Evolutionary conservation across 2,329 filamentous ascomycete genomes (phyloP).

Genomic region (Aspergillus pseudotamarii): DNA sequence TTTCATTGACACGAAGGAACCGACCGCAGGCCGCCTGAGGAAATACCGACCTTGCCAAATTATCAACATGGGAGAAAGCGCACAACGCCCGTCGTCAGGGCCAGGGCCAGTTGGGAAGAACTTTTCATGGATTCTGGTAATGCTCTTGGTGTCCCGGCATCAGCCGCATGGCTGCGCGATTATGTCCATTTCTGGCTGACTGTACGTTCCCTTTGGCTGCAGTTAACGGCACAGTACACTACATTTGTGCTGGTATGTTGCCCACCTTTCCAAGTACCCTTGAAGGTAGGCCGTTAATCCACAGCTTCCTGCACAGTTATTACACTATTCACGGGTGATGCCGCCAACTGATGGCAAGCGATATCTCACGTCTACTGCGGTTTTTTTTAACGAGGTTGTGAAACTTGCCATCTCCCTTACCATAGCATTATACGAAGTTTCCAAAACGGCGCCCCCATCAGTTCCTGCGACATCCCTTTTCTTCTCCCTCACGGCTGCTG

Average conservation of each 20-base stretch:
- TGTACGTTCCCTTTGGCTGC: constrained; percentile 9
- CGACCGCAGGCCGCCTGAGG: neutral
- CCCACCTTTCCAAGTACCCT: neutral
- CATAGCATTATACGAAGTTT: constrained; percentile 85
- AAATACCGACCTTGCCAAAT: neutral
- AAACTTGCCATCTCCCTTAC: constrained; percentile 86
- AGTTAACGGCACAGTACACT: constrained; percentile 50
- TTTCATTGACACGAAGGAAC: constrained; percentile 13
- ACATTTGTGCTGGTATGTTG: constrained; percentile 47
- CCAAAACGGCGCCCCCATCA: constrained; percentile 73
- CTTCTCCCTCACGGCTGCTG: constrained; percentile 73
- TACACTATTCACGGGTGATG: constrained; percentile 96
- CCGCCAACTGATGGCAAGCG: constrained; percentile 78
- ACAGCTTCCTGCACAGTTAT: constrained; percentile 60
- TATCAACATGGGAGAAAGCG: constrained; percentile 36
- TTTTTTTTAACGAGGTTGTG: constrained; percentile 89
- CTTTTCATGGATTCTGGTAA: constrained; percentile 45
- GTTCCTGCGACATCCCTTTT: constrained; percentile 80
- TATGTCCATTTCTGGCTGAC: constrained; percentile 11
- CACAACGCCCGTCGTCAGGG: constrained; percentile 36
- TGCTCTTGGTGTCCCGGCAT: constrained; percentile 15
- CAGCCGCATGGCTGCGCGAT: neutral
- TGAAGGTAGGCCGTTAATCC: constrained; percentile 12
- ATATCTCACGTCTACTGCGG: constrained; percentile 91
- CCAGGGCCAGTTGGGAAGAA: constrained; percentile 36